Conservation (phyloP, 345 rosid genomes). For the Crucihimalaya himalaica region DNA sequence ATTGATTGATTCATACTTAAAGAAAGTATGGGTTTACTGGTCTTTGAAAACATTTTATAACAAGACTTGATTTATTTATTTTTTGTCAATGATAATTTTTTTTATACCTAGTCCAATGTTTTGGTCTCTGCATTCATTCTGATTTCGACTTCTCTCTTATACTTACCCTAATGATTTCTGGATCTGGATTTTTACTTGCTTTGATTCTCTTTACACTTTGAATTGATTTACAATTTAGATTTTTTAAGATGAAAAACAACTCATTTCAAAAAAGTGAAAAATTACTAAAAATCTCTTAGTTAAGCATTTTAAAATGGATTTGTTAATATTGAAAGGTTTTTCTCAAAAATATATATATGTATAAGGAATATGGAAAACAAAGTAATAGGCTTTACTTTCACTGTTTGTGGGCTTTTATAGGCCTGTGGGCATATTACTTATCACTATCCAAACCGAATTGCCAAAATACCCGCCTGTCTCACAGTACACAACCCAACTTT, state of each 20-base stretch:
- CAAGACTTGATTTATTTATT: no score
- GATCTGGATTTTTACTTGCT: not conserved
- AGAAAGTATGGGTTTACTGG: no score
- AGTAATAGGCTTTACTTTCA: not conserved
- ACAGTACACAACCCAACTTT: not conserved
- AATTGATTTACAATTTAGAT: not conserved
- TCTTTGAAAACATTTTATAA: no score
- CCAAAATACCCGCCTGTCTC: not conserved
- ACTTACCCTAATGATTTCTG: not conserved
- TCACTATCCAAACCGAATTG: not conserved
- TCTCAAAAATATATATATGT: no score
- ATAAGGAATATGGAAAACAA: not conserved
- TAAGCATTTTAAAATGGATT: no score
- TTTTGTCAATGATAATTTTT: no score
- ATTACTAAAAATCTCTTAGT: no score
- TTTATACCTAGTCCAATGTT: no score
- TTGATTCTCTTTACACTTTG: not conserved
- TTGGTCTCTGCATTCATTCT: no score
- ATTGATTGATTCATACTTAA: no score
- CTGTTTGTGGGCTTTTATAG: not conserved
- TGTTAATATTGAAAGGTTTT: no score
- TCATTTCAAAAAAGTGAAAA: not conserved
- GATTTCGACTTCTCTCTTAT: no score
- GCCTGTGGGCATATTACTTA: not conserved
- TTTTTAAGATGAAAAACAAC: not conserved